Conservation (phyloP, 208 protist species). For the Trichomonas tenax region DNA sequence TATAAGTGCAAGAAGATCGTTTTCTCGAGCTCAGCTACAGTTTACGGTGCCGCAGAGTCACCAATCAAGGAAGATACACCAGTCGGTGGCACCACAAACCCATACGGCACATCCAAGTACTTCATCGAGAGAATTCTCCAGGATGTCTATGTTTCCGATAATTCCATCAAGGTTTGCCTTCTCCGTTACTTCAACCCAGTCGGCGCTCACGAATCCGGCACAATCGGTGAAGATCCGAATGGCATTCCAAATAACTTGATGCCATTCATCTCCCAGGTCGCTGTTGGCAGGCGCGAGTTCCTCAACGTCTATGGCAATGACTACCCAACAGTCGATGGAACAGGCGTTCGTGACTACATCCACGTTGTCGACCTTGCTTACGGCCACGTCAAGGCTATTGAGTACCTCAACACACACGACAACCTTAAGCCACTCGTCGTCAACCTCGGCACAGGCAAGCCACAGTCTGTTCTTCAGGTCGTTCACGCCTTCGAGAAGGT, state of each 20-base stretch:
- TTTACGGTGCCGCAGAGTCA: slow-evolving; percentile 57
- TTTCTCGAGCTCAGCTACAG: slow-evolving; percentile 79
- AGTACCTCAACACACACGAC: slow-evolving; percentile 16
- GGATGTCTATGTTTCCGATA: slow-evolving; percentile 58
- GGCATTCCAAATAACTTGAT: slow-evolving; percentile 88
- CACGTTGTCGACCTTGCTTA: slow-evolving; percentile 50
- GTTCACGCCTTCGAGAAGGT: slow-evolving; percentile 27
- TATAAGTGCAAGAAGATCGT: slow-evolving; percentile 72
- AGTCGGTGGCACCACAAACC: slow-evolving; percentile 46
- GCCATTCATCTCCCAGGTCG: slow-evolving; percentile 71
- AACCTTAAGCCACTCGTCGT: not conserved
- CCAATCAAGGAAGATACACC: slow-evolving; percentile 25
- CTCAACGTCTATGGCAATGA: slow-evolving; percentile 43
- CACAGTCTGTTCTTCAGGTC: slow-evolving; percentile 11
- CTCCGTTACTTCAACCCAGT: slow-evolving; percentile 96
- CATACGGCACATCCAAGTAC: slow-evolving; percentile 70
- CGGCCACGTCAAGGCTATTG: slow-evolving; percentile 18
- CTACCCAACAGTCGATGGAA: slow-evolving; percentile 44
- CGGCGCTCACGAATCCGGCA: slow-evolving; percentile 70
- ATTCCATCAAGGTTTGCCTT: slow-evolving; percentile 50
- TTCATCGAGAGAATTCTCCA: slow-evolving; percentile 72
- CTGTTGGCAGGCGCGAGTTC: slow-evolving; percentile 33
- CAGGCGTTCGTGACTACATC: slow-evolving; percentile 82
- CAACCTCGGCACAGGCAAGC: slow-evolving; percentile 18
- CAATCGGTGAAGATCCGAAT: slow-evolving; percentile 76